Percentiles rank a stretch among this genome's conserved stretches.
These are phyloP conservation scores for Macadamia integrifolia DNA, from an alignment of 164 flowering plant genomes.

Conservation along the genomic window DNA sequence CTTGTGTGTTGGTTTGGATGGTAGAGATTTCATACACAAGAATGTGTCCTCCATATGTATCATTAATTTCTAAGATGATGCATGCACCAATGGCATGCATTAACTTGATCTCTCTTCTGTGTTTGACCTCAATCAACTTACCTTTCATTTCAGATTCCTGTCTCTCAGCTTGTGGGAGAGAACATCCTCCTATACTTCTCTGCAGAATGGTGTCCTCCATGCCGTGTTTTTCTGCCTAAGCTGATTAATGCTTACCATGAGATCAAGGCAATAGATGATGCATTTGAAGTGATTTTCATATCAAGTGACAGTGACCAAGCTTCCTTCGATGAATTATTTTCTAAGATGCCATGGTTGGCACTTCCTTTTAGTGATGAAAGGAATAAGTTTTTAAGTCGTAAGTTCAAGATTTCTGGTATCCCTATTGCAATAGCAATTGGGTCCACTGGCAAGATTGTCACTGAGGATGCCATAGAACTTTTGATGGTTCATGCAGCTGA, in stretches of 20 bases:
- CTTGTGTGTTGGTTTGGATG: no score
- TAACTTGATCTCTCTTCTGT: not conserved
- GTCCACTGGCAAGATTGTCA: conserved; percentile 50
- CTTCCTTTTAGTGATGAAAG: conserved; percentile 60
- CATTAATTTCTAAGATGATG: no score
- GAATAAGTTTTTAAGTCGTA: conserved; percentile 30
- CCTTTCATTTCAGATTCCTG: conserved; percentile 31
- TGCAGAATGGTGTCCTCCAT: conserved; percentile 70
- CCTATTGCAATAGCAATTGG: conserved; percentile 60
- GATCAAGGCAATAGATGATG: conserved; percentile 49
- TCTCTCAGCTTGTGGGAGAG: conserved; percentile 65
- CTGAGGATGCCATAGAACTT: conserved; percentile 40
- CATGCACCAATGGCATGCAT: not conserved
- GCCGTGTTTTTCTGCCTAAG: conserved; percentile 56
- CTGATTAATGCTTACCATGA: conserved; percentile 50
- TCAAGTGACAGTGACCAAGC: conserved; percentile 51
- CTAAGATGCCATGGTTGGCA: conserved; percentile 74
- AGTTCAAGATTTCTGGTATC: conserved; percentile 49
- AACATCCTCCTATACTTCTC: conserved; percentile 60
- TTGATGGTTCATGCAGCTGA: conserved; percentile 41
- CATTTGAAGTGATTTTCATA: conserved; percentile 58
- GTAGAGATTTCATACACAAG: no score
- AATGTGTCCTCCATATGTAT: no score
- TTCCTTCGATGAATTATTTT: conserved; percentile 51
- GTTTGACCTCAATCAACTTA: no score